Base-by-base conservation (phyloP, 306 rosid species). In the Castanea sativa region DNA sequence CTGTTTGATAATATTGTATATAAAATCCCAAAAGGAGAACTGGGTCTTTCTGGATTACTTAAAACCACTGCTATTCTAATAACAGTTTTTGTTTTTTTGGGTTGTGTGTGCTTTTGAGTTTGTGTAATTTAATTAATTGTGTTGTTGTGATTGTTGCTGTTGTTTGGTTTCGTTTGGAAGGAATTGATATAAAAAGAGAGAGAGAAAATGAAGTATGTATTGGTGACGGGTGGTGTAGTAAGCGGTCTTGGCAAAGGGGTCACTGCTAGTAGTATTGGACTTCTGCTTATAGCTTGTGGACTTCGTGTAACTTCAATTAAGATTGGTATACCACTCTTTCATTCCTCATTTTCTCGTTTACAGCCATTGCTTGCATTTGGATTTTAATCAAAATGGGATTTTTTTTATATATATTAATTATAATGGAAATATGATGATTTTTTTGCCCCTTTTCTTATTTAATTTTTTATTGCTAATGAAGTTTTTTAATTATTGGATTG, bases 161-260 rank as follows among this genome's bases (percentile, higher is more conserved):
- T 65, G 63, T 58, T 78, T 19, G 60, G 55, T 84, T 79, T 79
- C 81, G 79, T 83, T 10, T 52, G 41, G 68, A 19, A 67, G 21
- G 27, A 69, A 19, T 3, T 41, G 45, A 45, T 25, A 19, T 55
- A 32, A 49, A 45, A 55, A 51, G 27, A 69, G 21, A 65, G 55
- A 79, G 78, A 81, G 51, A 84, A 65, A 80, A 93, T 93, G 97
- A 93, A 91, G 92, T 93, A 89, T 74, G 91, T 93, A 41, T 84
- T 93, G 89, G 97, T 93, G 83, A 93, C 96, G 19, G 97, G 97
- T 87, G 97, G 97, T 73, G 97, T 93, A 81, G 97, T 93, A 9
- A 93, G 97, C 83, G 97, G 96, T 80, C 97, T 93, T 8, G 97
- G 97, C 41, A 93, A 93, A 86, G 97, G 97, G 68, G 97, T 93